Evolutionary conservation across 768 basidiomycete genomes (phyloP), one percentile per base, ranked within the genome.

Genomic region (Lactifluus volemus): DNA sequence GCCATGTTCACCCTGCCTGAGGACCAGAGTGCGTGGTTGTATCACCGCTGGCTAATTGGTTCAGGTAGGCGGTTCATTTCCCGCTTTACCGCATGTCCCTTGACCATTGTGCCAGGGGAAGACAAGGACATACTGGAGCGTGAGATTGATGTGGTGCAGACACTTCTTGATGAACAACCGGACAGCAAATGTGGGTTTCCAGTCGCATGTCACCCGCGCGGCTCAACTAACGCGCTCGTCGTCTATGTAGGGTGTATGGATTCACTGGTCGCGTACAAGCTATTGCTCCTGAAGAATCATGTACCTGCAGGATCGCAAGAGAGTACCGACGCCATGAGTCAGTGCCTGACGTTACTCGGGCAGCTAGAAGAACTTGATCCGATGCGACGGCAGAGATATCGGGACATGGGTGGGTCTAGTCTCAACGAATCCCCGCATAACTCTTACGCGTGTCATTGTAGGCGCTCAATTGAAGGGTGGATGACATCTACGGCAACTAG

Each of bases 21-120:
- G 49, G 96, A 98, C 72, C 96, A 98, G 72, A 93, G 92, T 62
- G 92, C 91, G 0, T 99, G 97, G 97, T 84, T 99, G 59, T 99
- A 98, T 71, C 97, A 98, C 69, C 84, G 94, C n/a, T 98, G 96
- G 94, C 79, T 99, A 2, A 81, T 98, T 55, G 92, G 92, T 8
- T 73, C 81, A 63, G 87, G 94, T 87, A 68, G 61, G 79, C 14
- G 42, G 19, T 39, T 12, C 19, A 14, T 45, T n/a, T n/a, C 34
- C 10, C 41, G 32, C 9, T 34, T 29, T 25, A 30, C 29, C 25
- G 48, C 21, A 10, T 14, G 21, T 21, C 25, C n/a, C 10, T 38
- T 53, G 36, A 48, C 10, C 5, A 44, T 39, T 39, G 12, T 17
- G 30, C 9, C 63, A 89, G 92, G 86, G 7, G 77, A 84, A 2